These are phyloP conservation scores for Gaertneriomyces semiglobifer DNA, from an alignment of 192 early-diverging fungal species.

Conservation along the genomic window DNA sequence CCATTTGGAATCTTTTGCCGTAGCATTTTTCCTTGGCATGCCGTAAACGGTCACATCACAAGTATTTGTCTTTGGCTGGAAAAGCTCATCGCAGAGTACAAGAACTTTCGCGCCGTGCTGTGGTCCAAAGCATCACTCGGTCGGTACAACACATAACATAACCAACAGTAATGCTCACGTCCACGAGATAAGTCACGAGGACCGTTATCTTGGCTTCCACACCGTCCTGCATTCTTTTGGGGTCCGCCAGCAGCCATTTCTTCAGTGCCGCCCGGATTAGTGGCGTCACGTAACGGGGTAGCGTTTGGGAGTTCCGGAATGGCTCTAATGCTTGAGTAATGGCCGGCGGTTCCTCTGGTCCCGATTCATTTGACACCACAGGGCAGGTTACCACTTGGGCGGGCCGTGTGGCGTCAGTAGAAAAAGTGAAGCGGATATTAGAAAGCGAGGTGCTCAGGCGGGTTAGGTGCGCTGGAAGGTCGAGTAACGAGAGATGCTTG, in stretches of 20 bases:
- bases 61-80: constrained; percentile 11
- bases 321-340: constrained; percentile 13
- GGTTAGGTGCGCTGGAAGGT: constrained; percentile 50
- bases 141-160: too few species aligned
- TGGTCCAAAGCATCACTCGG: too few species aligned
- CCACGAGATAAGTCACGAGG: constrained; percentile 50
- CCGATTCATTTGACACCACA: constrained; percentile 9
- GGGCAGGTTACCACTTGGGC: not conserved
- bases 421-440: constrained; percentile 41
- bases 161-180: constrained; percentile 29
- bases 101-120: constrained; percentile 1
- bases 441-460: constrained; percentile 51
- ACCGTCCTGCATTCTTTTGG: not conserved
- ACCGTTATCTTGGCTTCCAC: constrained; percentile 50
- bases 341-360: constrained; percentile 17
- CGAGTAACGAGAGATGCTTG: constrained; percentile 45
- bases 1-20: constrained; percentile 74
- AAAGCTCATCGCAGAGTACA: constrained; percentile 5
- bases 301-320: constrained; percentile 32
- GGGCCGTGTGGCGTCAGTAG: too few species aligned
- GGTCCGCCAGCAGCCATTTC: constrained; percentile 1
- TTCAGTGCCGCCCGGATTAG: constrained; percentile 29
- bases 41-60: constrained; percentile 53
- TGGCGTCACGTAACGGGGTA: constrained; percentile 3
- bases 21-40: constrained; percentile 47